Conservation (phyloP, 1,284 basidiomycete species). For the Moesziomyces aphidis region DNA sequence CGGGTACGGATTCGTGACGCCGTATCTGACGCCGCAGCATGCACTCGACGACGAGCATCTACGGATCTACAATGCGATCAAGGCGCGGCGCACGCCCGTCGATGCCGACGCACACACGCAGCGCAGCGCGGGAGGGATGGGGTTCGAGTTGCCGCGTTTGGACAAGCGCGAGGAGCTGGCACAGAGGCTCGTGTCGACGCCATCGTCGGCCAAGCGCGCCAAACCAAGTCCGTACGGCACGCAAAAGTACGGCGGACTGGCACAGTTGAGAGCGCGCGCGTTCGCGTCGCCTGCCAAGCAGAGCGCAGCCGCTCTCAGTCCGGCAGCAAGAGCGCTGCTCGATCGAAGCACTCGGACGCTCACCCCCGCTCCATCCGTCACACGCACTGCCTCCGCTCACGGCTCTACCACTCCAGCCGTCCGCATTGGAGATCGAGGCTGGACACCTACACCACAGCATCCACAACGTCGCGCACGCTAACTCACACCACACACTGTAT, state of each 20-base stretch:
- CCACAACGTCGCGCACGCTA: neutral
- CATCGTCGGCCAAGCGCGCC: neutral
- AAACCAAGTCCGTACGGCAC: slow-evolving; percentile 24
- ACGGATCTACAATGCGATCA: slow-evolving; percentile 30
- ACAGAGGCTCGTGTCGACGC: slow-evolving; percentile 4
- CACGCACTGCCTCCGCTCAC: neutral
- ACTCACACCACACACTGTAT: neutral
- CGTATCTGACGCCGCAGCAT: slow-evolving; percentile 32
- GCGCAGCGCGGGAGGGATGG: neutral
- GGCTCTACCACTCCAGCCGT: neutral
- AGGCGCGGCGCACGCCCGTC: neutral
- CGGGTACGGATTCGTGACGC: slow-evolving; percentile 60
- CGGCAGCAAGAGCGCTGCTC: slow-evolving; percentile 35
- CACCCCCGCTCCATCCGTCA: neutral
- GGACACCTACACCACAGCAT: slow-evolving; percentile 34
- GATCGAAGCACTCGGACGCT: slow-evolving; percentile 20
- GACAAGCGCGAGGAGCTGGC: slow-evolving; percentile 22
- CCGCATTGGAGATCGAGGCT: slow-evolving; percentile 12
- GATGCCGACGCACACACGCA: neutral
- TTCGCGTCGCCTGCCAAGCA: slow-evolving; percentile 13
- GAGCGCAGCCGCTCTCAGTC: slow-evolving; percentile 14
- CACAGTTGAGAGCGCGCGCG: neutral
- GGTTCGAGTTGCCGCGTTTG: slow-evolving; percentile 19
- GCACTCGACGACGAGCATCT: slow-evolving; percentile 21
- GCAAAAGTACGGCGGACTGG: slow-evolving; percentile 26